Evolutionary conservation across 371 early-diverging fungal genomes (phyloP).

Genomic region (Cokeromyces recurvatus): DNA sequence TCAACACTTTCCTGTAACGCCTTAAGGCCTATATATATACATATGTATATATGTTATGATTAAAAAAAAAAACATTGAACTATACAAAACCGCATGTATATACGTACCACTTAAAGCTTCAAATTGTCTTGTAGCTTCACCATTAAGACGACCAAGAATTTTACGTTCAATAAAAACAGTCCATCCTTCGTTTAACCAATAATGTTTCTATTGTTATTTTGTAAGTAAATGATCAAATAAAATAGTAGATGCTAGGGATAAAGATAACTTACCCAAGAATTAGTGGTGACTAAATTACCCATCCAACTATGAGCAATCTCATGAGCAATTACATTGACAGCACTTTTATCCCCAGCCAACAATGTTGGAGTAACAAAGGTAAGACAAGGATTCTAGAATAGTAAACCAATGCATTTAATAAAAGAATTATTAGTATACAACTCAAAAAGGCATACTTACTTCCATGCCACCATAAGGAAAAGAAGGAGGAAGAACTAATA

Average conservation of each 20-base stretch:
- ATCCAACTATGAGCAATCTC: conserved; percentile 97
- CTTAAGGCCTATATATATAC: conserved; percentile 45
- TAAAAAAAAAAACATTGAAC: not conserved
- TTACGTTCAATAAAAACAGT: conserved; percentile 94
- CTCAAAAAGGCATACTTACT: no score
- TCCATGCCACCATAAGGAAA: conserved; percentile 98
- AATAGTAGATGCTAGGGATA: not conserved
- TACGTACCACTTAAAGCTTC: conserved; percentile 71
- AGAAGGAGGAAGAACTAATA: conserved; percentile 76
- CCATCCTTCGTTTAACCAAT: conserved; percentile 95
- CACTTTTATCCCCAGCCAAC: conserved; percentile 85
- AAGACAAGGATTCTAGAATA: conserved; percentile 81
- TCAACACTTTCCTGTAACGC: conserved; percentile 76
- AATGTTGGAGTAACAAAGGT: conserved; percentile 87
- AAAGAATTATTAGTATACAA: no score
- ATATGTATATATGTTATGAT: not conserved
- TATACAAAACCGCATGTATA: no score
- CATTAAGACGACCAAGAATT: conserved; percentile 78
- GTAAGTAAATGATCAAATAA: not conserved
- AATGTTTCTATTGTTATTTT: conserved; percentile 50
- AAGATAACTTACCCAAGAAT: conserved; percentile 67
- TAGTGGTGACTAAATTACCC: conserved; percentile 92
- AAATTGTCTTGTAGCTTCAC: conserved; percentile 82
- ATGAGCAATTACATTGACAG: conserved; percentile 95
- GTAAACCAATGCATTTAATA: not conserved